phyloP scores from a whole-genome alignment of 129 eudicot species.

The Saposhnikovia divaricata region DNA sequence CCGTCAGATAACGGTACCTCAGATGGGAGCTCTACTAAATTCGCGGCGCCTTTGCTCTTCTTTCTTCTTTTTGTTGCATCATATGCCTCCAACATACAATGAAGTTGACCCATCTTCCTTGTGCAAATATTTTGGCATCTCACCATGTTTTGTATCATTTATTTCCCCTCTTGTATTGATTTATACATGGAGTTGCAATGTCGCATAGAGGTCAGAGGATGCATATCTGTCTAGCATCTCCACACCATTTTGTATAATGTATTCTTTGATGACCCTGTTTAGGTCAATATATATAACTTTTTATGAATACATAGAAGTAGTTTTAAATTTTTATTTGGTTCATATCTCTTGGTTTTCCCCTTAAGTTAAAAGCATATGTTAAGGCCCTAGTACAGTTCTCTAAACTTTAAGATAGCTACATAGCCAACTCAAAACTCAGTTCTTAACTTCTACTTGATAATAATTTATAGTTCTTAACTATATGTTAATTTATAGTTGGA shows the following conservation, averaged over 20 bases:
- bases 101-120: slow-evolving; percentile 6
- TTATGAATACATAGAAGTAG: background rate
- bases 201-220: background rate
- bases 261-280: slow-evolving; percentile 6
- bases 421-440: no score
- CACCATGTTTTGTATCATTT: background rate
- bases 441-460: no score
- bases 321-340: no score
- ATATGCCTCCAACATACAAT: slow-evolving; percentile 17
- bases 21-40: slow-evolving; percentile 23
- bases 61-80: slow-evolving; percentile 26
- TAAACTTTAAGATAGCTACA: no score
- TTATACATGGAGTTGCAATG: background rate
- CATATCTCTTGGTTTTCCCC: no score
- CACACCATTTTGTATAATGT: background rate
- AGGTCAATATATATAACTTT: background rate
- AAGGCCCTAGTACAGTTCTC: no score
- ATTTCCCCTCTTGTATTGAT: background rate
- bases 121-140: background rate
- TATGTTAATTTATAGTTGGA: no score
- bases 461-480: no score
- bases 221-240: background rate
- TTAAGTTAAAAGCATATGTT: no score
- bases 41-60: slow-evolving; percentile 26
- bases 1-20: slow-evolving; percentile 52